A percentile compares a stretch with the other conserved stretches of the same genome.
phyloP scores from a whole-genome alignment of 306 rosid species.

The Mimosa pudica region DNA sequence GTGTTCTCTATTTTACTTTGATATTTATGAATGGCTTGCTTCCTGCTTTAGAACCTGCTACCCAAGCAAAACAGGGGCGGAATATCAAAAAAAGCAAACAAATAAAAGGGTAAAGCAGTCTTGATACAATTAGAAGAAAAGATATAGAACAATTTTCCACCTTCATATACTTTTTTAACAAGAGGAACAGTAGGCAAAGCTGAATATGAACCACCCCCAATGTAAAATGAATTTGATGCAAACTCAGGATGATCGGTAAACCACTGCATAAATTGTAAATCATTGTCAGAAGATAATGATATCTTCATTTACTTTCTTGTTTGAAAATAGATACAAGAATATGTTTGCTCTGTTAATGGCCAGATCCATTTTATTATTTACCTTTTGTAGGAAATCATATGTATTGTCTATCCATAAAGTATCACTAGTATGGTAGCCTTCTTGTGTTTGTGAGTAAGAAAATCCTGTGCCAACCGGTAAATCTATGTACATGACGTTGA shows the following conservation, averaged over 20 bases:
- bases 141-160: conserved; percentile 25
- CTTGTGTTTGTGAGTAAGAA: conserved; percentile 38
- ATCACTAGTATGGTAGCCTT: conserved; percentile 36
- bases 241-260: conserved; percentile 51
- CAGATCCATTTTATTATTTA: not conserved
- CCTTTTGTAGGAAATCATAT: conserved; percentile 49
- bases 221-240: conserved; percentile 44
- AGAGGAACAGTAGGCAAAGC: conserved; percentile 40
- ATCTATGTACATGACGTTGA: conserved; percentile 52
- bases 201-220: conserved; percentile 62
- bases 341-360: not conserved
- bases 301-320: not conserved
- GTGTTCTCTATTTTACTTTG: conserved; percentile 37
- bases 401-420: conserved; percentile 30
- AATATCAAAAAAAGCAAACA: not conserved
- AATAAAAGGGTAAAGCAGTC: not conserved
- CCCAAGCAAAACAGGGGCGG: conserved; percentile 1
- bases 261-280: conserved; percentile 49
- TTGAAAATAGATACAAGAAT: not conserved
- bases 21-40: conserved; percentile 45
- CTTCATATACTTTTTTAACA: conserved; percentile 43
- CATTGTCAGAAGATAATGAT: not conserved
- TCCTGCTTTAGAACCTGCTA: conserved; percentile 40
- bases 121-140: not conserved
- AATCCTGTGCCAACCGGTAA: conserved; percentile 56